A percentile compares a stretch with the other conserved stretches of the same genome.
These are phyloP conservation scores for Aspergillus udagawae DNA, from an alignment of 2,329 filamentous ascomycete genomes.

Conservation along the genomic window DNA sequence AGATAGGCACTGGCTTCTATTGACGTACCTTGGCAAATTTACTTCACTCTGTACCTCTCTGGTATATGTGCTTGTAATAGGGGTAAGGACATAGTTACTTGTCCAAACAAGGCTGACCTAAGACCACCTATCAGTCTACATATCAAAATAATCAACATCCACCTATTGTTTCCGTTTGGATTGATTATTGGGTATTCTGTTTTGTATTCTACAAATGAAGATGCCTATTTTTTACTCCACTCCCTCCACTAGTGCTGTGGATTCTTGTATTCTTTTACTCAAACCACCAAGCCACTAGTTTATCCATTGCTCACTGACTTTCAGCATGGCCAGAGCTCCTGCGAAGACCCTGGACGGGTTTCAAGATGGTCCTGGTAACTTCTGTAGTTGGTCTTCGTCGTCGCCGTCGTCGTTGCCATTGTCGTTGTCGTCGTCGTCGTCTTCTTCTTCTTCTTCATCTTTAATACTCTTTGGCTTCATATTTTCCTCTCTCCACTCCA, in stretches of 20 bases:
- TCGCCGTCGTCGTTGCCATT: neutral
- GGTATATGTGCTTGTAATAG: neutral
- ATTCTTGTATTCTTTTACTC: slow-evolving; percentile 4
- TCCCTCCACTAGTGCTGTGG: neutral
- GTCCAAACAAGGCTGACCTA: neutral
- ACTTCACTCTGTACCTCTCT: neutral
- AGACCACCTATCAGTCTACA: neutral
- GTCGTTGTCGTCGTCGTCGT: slow-evolving; percentile 4
- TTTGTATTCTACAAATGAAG: neutral
- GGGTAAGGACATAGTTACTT: neutral
- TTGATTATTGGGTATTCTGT: neutral
- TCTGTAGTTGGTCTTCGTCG: neutral
- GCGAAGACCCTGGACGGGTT: slow-evolving; percentile 21
- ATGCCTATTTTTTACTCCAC: neutral
- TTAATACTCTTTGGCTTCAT: slow-evolving; percentile 4
- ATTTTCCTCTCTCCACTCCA: neutral
- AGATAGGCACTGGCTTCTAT: neutral
- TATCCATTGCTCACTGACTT: slow-evolving; percentile 8
- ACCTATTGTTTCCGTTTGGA: neutral
- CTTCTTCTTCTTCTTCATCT: slow-evolving; percentile 9
- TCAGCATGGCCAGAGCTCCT: slow-evolving; percentile 21
- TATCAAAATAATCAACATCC: neutral
- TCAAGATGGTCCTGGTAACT: slow-evolving; percentile 16
- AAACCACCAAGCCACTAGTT: slow-evolving; percentile 9
- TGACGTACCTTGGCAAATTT: neutral